These are phyloP conservation scores for Coprinopsis sp. DNA, from an alignment of 768 basidiomycete genomes.

Conservation along the genomic window DNA sequence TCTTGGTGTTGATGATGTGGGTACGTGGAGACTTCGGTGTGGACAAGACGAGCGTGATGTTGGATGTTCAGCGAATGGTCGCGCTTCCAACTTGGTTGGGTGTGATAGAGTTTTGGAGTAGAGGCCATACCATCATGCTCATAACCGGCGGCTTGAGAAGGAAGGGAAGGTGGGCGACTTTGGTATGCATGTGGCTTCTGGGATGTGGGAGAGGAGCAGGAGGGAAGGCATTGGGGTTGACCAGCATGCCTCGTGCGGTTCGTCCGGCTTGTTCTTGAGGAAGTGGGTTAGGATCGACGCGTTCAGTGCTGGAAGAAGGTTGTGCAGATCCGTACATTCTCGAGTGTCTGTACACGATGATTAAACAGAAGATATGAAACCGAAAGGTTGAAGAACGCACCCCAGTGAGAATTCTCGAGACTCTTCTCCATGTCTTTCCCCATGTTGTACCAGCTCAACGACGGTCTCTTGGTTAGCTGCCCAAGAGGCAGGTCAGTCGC, in stretches of 20 bases:
- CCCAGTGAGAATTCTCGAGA: constrained; percentile 82
- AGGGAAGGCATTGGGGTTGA: constrained; percentile 37
- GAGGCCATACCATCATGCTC: constrained; percentile 80
- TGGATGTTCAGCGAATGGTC: constrained; percentile 69
- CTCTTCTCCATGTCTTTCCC: constrained; percentile 91
- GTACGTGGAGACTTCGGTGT: constrained; percentile 83
- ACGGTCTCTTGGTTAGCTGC: constrained; percentile 40
- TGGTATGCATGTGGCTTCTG: constrained; percentile 52
- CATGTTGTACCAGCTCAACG: constrained; percentile 76
- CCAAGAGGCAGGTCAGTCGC: constrained; percentile 9
- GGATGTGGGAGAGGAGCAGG: constrained; percentile 39
- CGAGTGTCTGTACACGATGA: constrained; percentile 61
- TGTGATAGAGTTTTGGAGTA: constrained; percentile 74
- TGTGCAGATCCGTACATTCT: constrained; percentile 63
- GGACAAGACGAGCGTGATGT: constrained; percentile 73
- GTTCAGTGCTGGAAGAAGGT: constrained; percentile 60
- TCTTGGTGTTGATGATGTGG: constrained; percentile 55
- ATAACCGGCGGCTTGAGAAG: constrained; percentile 77
- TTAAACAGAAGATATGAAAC: too few relatives aligned
- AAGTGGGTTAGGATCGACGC: constrained; percentile 61
- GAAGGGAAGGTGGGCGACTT: constrained; percentile 77
- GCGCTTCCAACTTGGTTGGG: constrained; percentile 45
- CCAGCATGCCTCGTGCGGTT: constrained; percentile 10
- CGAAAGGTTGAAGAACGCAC: too few relatives aligned
- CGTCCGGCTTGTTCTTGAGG: constrained; percentile 20